phyloP scores from a whole-genome alignment of 1,284 basidiomycete genomes.

The Pseudozyma pruni region DNA sequence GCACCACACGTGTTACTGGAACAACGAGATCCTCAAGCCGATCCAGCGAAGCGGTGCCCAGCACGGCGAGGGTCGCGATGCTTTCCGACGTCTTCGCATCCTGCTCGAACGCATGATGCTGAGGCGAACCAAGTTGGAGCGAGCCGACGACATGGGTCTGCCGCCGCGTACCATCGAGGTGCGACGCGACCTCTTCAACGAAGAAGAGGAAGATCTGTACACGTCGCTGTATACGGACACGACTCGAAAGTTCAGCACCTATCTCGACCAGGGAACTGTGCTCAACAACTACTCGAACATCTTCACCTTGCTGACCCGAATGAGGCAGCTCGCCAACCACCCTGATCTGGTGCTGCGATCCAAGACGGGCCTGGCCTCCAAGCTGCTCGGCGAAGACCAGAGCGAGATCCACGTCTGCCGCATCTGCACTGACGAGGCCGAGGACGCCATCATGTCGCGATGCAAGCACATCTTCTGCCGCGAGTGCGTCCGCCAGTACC shows the following conservation, averaged over 20 bases:
- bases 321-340: slow-evolving; percentile 69
- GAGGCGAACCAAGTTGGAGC: slow-evolving; percentile 79
- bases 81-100: slow-evolving; percentile 69
- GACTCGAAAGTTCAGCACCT: slow-evolving; percentile 89
- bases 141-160: slow-evolving; percentile 96
- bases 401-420: slow-evolving; percentile 74
- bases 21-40: slow-evolving; percentile 66
- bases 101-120: slow-evolving; percentile 97
- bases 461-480: slow-evolving; percentile 87
- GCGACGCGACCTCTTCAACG: slow-evolving; percentile 90
- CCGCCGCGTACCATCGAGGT: slow-evolving; percentile 92
- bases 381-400: slow-evolving; percentile 58
- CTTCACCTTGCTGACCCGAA: slow-evolving; percentile 70
- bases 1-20: slow-evolving; percentile 78
- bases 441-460: slow-evolving; percentile 89
- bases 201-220: slow-evolving; percentile 96
- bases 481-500: slow-evolving; percentile 93
- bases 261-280: slow-evolving; percentile 88
- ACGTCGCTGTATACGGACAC: slow-evolving; percentile 90
- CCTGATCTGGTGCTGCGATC: slow-evolving; percentile 94
- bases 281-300: slow-evolving; percentile 68
- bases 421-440: slow-evolving; percentile 95
- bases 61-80: slow-evolving; percentile 61
- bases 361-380: slow-evolving; percentile 71
- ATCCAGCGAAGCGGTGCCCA: slow-evolving; percentile 63